Base-by-base conservation (phyloP, 768 basidiomycete genomes). In the Trametes gibbosa region DNA sequence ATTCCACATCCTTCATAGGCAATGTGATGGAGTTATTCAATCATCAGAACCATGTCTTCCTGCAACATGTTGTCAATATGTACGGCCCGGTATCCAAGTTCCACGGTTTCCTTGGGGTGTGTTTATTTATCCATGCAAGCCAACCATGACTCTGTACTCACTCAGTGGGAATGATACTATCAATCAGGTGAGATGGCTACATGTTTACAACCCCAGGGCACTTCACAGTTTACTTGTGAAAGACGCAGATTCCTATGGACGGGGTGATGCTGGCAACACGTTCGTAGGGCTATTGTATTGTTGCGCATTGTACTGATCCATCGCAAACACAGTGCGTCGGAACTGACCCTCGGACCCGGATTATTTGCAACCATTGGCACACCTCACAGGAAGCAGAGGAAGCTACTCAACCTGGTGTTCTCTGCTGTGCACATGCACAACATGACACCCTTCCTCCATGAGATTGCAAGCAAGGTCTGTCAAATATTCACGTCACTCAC, bases 1-100 rank as follows among this genome's bases (percentile, higher is more conserved):
- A 24, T 24, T 9, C 6, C 23, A 21, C 21, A 2, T 24, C 7
- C 5, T 9, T 13, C 6, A n/a, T 19, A 50, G 50, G 50, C 8
- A 37, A 39, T 17, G 19, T 23, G 1, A n/a, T 16, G 34, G 19
- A 37, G 19, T 2, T 50, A 2, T 50, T 50, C 50, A 24, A 50
- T 35, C 34, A 24, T 19, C 5, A 50, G 13, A 50, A 39, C 50
- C 35, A 21, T n/a, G 35, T 8, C 3, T 50, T 39, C 12, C 8
- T 39, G 37, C 1, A 40, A 35, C n/a, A 57, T 3, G 50, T 69
- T 10, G 56, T 56, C 4, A 50, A 63, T 6, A 63, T 50, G 0
- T 82, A 75, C 54, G 80, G 78, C 5, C 75, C 76, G 2, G 72
- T 82, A 58, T 76, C 74, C 35, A 79, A 73, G 59, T 68, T 81